These are phyloP conservation scores for Cucurbita moschata DNA, from an alignment of 306 rosid genomes.

Conservation along the genomic window DNA sequence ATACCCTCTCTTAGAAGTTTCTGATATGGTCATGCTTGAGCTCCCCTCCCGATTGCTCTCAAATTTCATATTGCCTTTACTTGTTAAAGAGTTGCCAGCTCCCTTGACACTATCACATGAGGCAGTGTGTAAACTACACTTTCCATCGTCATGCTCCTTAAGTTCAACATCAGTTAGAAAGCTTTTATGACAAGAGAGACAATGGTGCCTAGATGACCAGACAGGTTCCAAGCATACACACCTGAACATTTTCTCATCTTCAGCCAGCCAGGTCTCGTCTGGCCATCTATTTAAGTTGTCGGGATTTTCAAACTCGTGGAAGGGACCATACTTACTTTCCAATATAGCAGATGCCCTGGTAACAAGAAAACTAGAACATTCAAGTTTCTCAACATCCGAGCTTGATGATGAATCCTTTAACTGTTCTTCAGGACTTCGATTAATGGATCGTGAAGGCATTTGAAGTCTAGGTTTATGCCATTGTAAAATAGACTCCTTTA, in stretches of 20 bases:
- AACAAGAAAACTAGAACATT: conserved; percentile 32
- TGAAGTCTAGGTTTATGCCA: conserved; percentile 57
- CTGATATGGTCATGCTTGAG: conserved; percentile 29
- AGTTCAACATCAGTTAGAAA: conserved; percentile 47
- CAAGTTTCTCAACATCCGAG: conserved; percentile 24
- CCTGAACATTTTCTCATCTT: conserved; percentile 59
- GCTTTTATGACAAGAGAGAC: conserved; percentile 76
- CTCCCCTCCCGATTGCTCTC: conserved; percentile 32
- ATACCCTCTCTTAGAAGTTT: conserved; percentile 17
- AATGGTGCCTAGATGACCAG: conserved; percentile 71
- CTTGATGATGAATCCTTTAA: conserved; percentile 17
- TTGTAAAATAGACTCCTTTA: conserved; percentile 59
- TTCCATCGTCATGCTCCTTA: conserved; percentile 64
- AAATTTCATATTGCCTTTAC: conserved; percentile 36
- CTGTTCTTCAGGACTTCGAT: conserved; percentile 29
- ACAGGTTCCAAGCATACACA: conserved; percentile 82
- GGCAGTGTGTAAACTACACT: conserved; percentile 35
- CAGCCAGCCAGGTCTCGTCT: conserved; percentile 27
- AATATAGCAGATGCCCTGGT: conserved; percentile 57
- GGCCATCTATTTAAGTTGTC: conserved; percentile 41
- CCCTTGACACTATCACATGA: conserved; percentile 42
- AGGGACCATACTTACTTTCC: conserved; percentile 63
- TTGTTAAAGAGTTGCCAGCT: conserved; percentile 36
- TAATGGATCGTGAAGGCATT: conserved; percentile 22
- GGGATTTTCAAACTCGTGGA: conserved; percentile 30